Percentiles rank a stretch among this genome's conserved stretches.
Conservation (phyloP, 257 asterid species). For the Solanum peruvianum region DNA sequence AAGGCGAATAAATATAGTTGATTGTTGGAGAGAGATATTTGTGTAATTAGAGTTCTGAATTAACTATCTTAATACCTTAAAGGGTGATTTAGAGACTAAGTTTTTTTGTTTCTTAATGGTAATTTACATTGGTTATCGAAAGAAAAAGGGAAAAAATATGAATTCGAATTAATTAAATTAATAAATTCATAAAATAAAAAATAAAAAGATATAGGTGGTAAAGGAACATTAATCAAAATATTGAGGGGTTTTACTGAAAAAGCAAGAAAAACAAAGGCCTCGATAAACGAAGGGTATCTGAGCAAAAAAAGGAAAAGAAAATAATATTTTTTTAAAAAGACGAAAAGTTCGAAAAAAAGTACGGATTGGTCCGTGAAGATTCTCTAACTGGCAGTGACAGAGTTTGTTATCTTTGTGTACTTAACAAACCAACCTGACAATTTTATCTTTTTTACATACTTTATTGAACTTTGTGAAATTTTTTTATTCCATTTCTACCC, state of each 20-base stretch:
- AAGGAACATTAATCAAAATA: background rate
- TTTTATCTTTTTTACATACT: background rate
- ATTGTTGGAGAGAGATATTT: no score
- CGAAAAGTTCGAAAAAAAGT: constrained; percentile 7
- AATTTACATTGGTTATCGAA: no score
- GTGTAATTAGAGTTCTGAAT: no score
- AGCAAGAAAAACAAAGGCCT: background rate
- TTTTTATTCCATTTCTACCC: background rate
- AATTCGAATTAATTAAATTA: background rate
- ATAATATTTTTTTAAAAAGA: background rate
- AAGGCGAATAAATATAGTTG: no score
- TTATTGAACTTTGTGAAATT: background rate
- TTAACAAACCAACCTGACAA: constrained; percentile 18
- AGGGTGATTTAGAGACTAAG: no score
- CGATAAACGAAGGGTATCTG: constrained; percentile 8
- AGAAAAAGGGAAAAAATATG: no score
- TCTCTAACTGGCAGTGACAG: constrained; percentile 16
- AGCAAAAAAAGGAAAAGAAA: background rate
- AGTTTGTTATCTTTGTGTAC: constrained; percentile 22
- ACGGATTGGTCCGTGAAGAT: constrained; percentile 15
- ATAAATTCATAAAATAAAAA: no score
- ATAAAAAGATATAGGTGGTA: background rate
- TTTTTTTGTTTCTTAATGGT: no score
- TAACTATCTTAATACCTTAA: no score
- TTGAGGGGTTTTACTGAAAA: background rate